phyloP scores from a whole-genome alignment of 1,284 basidiomycete genomes.

The Ustilago sp. region DNA sequence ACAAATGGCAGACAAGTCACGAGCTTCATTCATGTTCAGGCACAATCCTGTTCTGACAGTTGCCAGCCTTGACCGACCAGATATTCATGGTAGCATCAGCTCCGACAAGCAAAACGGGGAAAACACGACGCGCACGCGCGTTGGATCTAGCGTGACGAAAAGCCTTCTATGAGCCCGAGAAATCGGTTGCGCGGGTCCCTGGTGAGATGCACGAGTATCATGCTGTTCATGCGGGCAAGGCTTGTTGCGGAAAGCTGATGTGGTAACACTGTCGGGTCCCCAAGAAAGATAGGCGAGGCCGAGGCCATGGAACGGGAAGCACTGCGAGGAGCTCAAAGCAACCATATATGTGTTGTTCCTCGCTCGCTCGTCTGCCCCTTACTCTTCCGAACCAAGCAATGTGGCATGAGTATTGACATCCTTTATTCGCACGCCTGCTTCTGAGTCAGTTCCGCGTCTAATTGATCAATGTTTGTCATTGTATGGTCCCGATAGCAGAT shows the following conservation, averaged over 20 bases:
- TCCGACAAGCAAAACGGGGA: neutral
- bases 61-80: too few species aligned
- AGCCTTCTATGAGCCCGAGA: neutral
- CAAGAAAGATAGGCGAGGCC: neutral
- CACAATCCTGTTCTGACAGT: too few species aligned
- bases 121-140: neutral
- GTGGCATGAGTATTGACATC: neutral
- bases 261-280: neutral
- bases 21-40: too few species aligned
- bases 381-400: neutral
- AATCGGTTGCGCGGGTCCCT: constrained; percentile 2
- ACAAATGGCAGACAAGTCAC: neutral
- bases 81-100: too few species aligned
- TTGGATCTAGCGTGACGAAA: neutral
- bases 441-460: neutral
- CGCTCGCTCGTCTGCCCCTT: neutral
- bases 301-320: neutral
- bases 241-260: too few species aligned
- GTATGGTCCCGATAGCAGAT: neutral
- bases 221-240: neutral
- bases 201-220: neutral
- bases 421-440: neutral
- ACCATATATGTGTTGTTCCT: neutral
- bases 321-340: neutral
- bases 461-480: neutral